phyloP scores from a whole-genome alignment of 208 protist species.

The Leishmania tarentolae region DNA sequence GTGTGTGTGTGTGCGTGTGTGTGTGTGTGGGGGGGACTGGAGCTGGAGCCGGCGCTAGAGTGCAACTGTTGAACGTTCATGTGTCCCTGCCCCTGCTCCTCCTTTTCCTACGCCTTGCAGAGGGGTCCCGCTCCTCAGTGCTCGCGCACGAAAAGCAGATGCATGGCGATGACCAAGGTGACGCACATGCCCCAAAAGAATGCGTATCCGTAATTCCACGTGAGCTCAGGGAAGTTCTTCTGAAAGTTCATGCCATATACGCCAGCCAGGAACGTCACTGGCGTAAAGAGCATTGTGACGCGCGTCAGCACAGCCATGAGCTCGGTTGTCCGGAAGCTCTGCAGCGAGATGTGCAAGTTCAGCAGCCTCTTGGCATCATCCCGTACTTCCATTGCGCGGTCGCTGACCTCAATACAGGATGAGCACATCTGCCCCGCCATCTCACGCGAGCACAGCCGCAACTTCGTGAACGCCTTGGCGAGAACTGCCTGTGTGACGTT shows the following conservation, averaged over 20 bases:
- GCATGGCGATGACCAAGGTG: constrained; percentile 57
- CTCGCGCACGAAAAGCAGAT: constrained; percentile 53
- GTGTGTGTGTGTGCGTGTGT: no score
- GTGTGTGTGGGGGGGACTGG: no score
- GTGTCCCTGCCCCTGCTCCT: neutral
- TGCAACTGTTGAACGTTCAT: neutral
- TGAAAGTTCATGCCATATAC: constrained; percentile 93
- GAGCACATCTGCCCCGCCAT: constrained; percentile 77
- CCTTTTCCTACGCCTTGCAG: neutral
- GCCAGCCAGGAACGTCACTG: constrained; percentile 83
- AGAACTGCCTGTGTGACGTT: constrained; percentile 70
- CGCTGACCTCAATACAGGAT: constrained; percentile 70
- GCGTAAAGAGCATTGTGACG: constrained; percentile 86
- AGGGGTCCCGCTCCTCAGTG: neutral
- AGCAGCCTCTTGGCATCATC: constrained; percentile 86
- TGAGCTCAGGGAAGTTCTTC: constrained; percentile 74
- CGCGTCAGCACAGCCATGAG: constrained; percentile 91
- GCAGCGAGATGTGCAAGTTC: constrained; percentile 80
- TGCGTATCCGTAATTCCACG: constrained; percentile 69
- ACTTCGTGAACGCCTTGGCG: constrained; percentile 73
- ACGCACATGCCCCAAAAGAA: constrained; percentile 74
- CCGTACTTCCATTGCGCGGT: constrained; percentile 76
- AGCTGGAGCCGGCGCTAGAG: no score
- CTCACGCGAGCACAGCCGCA: constrained; percentile 74
- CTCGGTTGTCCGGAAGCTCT: constrained; percentile 85